Evolutionary conservation across 78 protist genomes (phyloP).

Genomic region (Creolimax fragrantissima): DNA sequence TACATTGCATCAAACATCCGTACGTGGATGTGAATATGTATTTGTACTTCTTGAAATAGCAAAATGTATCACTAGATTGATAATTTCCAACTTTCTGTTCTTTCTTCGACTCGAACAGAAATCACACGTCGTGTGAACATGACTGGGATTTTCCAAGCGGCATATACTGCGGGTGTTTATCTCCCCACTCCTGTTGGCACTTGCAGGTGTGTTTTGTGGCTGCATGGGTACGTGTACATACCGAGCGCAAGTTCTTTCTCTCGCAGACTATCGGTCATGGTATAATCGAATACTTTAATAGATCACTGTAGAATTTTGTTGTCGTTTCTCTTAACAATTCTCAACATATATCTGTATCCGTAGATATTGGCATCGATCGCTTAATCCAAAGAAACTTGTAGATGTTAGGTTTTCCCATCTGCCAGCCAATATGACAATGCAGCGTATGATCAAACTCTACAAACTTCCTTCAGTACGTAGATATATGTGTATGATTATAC

Average conservation of each 20-base stretch:
- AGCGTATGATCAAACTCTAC: constrained; percentile 46
- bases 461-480: constrained; percentile 39
- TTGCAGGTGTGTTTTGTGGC: constrained; percentile 1
- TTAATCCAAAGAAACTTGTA: constrained; percentile 86
- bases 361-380: constrained; percentile 84
- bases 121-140: constrained; percentile 90
- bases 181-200: constrained; percentile 83
- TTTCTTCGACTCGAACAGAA: constrained; percentile 50
- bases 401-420: constrained; percentile 66
- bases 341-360: too few species aligned
- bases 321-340: neutral
- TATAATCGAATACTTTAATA: too few species aligned
- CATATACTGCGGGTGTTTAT: constrained; percentile 87
- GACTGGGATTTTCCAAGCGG: constrained; percentile 81
- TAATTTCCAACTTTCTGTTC: neutral
- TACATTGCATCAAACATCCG: too few species aligned
- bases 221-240: too few species aligned
- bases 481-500: too few species aligned
- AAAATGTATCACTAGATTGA: too few species aligned
- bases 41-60: too few species aligned
- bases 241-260: too few species aligned
- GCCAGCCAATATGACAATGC: constrained; percentile 55
- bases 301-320: too few species aligned
- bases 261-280: too few species aligned
- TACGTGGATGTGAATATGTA: too few species aligned